phyloP scores from a whole-genome alignment of 1,139 yeast genomes.

The Kodamaea sp. region DNA sequence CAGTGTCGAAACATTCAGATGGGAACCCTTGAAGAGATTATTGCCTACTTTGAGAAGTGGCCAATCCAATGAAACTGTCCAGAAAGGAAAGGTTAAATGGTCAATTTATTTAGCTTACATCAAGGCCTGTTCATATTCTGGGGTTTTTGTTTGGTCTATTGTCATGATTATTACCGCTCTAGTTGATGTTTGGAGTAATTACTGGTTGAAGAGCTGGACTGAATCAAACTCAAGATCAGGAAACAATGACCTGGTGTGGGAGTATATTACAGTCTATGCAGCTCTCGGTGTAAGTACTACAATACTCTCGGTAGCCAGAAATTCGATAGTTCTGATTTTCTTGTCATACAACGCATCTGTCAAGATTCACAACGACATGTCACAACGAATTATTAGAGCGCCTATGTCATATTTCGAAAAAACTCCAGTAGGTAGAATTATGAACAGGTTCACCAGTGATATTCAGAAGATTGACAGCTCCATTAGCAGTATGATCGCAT shows the following conservation, averaged over 20 bases:
- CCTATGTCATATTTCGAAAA: slow-evolving; percentile 35
- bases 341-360: slow-evolving; percentile 26
- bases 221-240: slow-evolving; percentile 39
- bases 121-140: slow-evolving; percentile 26
- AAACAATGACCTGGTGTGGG: slow-evolving; percentile 24
- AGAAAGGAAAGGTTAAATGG: slow-evolving; percentile 30
- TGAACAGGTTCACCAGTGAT: slow-evolving; percentile 66
- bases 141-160: slow-evolving; percentile 17
- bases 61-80: slow-evolving; percentile 25
- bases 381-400: slow-evolving; percentile 23
- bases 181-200: slow-evolving; percentile 39
- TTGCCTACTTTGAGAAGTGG: slow-evolving; percentile 28
- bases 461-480: slow-evolving; percentile 60
- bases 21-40: slow-evolving; percentile 31
- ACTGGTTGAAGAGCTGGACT: slow-evolving; percentile 65
- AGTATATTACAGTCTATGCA: slow-evolving; percentile 32
- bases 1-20: slow-evolving; percentile 32
- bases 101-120: slow-evolving; percentile 24
- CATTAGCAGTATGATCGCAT: slow-evolving; percentile 47
- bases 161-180: slow-evolving; percentile 15
- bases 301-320: slow-evolving; percentile 22
- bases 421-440: slow-evolving; percentile 33
- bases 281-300: slow-evolving; percentile 25
- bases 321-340: slow-evolving; percentile 18
- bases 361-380: slow-evolving; percentile 28